phyloP scores from a whole-genome alignment of 2,329 filamentous ascomycete species.

The Venturia carpophila region DNA sequence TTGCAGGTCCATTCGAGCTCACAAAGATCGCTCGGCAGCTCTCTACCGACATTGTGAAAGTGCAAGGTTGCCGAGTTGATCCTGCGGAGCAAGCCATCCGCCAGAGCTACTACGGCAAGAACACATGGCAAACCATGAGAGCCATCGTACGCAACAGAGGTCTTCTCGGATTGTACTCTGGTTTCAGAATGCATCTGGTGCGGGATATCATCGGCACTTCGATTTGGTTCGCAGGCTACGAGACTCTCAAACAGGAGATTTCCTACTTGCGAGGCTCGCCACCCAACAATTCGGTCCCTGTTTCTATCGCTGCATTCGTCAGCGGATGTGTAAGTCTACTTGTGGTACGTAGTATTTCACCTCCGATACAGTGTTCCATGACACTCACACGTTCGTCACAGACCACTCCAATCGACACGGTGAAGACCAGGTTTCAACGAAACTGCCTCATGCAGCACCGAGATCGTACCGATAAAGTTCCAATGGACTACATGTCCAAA shows the following conservation, averaged over 20 bases:
- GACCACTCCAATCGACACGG: conserved; percentile 63
- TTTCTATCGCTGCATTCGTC: conserved; percentile 68
- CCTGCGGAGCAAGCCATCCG: conserved; percentile 30
- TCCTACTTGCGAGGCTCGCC: conserved; percentile 66
- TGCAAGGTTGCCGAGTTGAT: conserved; percentile 41
- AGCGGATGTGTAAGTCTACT: conserved; percentile 46
- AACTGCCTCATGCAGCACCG: conserved; percentile 65
- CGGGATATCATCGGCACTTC: conserved; percentile 75
- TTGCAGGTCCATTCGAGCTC: conserved; percentile 68
- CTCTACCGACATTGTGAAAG: conserved; percentile 63
- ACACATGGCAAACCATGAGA: not conserved
- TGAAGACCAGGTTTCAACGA: conserved; percentile 78
- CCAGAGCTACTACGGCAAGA: conserved; percentile 48
- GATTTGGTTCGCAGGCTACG: conserved; percentile 85
- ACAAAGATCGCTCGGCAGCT: conserved; percentile 86
- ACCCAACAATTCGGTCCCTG: conserved; percentile 70
- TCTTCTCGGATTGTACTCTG: conserved; percentile 66
- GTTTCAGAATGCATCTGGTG: conserved; percentile 70
- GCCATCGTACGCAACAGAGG: conserved; percentile 60
- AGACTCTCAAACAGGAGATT: conserved; percentile 74
- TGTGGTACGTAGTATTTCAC: not conserved
- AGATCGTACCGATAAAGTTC: conserved; percentile 49
- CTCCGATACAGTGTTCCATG: not conserved
- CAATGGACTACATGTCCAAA: conserved; percentile 68
- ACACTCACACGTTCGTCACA: conserved; percentile 22